Percentiles rank a stretch among this genome's conserved stretches.
These are phyloP conservation scores for Ceratobasidium papillatum DNA, from an alignment of 1,284 basidiomycete species.

Conservation along the genomic window DNA sequence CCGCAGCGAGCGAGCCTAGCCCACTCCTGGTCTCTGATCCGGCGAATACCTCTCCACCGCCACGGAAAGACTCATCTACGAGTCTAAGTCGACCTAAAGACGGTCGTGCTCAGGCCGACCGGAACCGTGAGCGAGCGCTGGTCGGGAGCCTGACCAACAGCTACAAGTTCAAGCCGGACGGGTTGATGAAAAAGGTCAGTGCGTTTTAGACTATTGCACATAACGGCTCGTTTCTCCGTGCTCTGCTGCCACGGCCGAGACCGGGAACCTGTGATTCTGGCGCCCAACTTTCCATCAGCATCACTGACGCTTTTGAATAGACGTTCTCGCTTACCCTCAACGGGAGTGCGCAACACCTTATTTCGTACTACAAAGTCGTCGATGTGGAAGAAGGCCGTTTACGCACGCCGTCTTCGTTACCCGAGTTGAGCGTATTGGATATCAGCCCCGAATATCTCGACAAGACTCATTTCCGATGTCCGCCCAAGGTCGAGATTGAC, in stretches of 20 bases:
- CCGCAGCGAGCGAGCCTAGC: slow-evolving; percentile 21
- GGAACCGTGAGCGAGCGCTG: slow-evolving; percentile 78
- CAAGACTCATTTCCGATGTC: slow-evolving; percentile 89
- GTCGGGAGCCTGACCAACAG: slow-evolving; percentile 90
- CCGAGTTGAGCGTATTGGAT: slow-evolving; percentile 85
- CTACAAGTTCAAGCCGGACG: slow-evolving; percentile 89
- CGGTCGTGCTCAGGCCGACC: slow-evolving; percentile 51
- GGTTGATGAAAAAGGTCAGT: slow-evolving; percentile 93
- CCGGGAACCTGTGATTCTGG: neutral
- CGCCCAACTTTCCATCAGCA: slow-evolving; percentile 45
- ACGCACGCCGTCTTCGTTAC: slow-evolving; percentile 85
- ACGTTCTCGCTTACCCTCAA: slow-evolving; percentile 90
- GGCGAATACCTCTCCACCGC: slow-evolving; percentile 47
- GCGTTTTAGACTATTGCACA: neutral
- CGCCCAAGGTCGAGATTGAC: slow-evolving; percentile 86
- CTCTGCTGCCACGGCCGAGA: neutral
- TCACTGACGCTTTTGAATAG: slow-evolving; percentile 55
- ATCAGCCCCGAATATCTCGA: slow-evolving; percentile 91
- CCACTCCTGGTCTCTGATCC: slow-evolving; percentile 49
- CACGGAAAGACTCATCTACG: slow-evolving; percentile 57
- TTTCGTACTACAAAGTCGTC: slow-evolving; percentile 94
- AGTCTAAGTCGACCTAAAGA: slow-evolving; percentile 68
- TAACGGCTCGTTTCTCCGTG: neutral
- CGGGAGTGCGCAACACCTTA: slow-evolving; percentile 90
- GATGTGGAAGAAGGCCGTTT: slow-evolving; percentile 90